Evolutionary conservation across 108 stramenopile species (phyloP).

Genomic region (Nannochloropsis gaditana): DNA sequence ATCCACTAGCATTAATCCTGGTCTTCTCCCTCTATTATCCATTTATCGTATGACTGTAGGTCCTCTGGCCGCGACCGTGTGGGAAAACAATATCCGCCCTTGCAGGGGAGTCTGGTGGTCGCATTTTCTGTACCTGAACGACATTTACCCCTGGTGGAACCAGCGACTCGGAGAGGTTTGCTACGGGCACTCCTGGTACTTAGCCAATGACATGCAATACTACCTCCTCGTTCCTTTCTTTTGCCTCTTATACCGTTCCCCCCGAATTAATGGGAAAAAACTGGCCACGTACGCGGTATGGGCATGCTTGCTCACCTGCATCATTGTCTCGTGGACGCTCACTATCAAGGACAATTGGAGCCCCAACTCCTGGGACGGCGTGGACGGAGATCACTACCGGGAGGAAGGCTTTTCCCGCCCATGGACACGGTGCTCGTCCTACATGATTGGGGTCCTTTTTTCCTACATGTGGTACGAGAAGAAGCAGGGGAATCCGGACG

Average conservation of each 20-base stretch:
- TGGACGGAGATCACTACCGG: not conserved
- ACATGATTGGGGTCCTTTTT: not conserved
- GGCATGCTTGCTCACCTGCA: not conserved
- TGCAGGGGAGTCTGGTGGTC: slow-evolving; percentile 14
- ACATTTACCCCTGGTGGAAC: slow-evolving; percentile 9
- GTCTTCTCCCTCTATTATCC: no score
- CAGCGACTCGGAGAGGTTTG: slow-evolving; percentile 6
- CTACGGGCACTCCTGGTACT: slow-evolving; percentile 36
- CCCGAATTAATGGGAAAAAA: not conserved
- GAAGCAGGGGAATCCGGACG: not conserved
- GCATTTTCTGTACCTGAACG: slow-evolving; percentile 8
- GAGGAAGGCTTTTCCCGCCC: not conserved
- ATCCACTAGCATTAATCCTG: no score
- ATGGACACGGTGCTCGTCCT: slow-evolving; percentile 8
- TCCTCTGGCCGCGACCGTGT: not conserved
- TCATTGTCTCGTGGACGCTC: not conserved
- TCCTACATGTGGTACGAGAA: slow-evolving; percentile 12
- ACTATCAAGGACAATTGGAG: not conserved
- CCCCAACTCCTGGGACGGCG: not conserved
- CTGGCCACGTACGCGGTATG: not conserved
- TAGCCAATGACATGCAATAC: slow-evolving; percentile 52
- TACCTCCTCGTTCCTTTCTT: not conserved
- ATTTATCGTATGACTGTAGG: not conserved
- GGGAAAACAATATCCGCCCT: slow-evolving; percentile 1
- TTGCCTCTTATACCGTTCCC: not conserved